Evolutionary conservation across 345 rosid genomes (phyloP).

Genomic region (Streptanthus diversifolius): DNA sequence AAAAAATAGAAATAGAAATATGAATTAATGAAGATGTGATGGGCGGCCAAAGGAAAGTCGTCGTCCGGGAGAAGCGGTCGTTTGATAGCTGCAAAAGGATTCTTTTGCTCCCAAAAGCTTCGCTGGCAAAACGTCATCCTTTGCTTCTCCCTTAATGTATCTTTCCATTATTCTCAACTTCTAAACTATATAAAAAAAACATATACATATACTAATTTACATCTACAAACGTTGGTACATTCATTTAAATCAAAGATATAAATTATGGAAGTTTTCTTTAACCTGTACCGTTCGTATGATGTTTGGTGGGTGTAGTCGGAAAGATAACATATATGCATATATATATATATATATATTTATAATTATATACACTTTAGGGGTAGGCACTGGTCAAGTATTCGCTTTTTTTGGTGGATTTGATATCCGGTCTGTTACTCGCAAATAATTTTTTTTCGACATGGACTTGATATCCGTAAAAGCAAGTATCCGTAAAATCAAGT

Average conservation of each 20-base stretch:
- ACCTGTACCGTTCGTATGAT: not conserved
- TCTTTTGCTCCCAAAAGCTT: slow-evolving; percentile 27
- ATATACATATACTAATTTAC: not conserved
- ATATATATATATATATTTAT: not conserved
- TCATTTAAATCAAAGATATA: not conserved
- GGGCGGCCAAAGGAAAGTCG: slow-evolving; percentile 28
- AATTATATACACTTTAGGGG: too few species aligned
- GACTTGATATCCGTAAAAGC: too few species aligned
- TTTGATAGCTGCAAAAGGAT: slow-evolving; percentile 31
- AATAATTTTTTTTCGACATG: too few species aligned
- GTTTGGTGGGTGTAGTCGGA: not conserved
- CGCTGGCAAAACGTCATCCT: slow-evolving; percentile 29
- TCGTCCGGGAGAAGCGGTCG: slow-evolving; percentile 35
- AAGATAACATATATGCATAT: not conserved
- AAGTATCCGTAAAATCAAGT: too few species aligned
- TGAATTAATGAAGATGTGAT: not conserved
- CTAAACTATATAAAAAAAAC: not conserved
- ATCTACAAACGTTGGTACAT: not conserved
- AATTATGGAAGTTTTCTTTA: not conserved
- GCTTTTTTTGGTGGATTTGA: too few species aligned
- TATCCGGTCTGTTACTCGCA: too few species aligned
- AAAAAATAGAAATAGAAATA: not conserved
- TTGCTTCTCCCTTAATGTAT: slow-evolving; percentile 30
- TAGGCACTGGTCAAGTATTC: too few species aligned
- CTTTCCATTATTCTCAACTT: slow-evolving; percentile 12